Percentiles rank a stretch among this genome's conserved stretches.
These are phyloP conservation scores for Xylariaceae sp. DNA, from an alignment of 2,329 filamentous ascomycete species.

Conservation along the genomic window DNA sequence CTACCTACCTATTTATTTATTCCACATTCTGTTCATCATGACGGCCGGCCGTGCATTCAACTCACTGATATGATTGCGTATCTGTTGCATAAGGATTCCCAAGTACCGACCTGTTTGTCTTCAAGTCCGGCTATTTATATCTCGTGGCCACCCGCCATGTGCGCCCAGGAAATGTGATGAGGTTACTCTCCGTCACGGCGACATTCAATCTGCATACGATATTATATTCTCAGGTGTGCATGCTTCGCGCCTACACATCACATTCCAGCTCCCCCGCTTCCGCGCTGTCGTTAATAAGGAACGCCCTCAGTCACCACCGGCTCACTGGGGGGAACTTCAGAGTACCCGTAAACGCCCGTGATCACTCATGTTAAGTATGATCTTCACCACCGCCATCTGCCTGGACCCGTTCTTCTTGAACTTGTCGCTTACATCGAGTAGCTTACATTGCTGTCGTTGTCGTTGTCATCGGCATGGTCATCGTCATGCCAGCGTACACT, in stretches of 20 bases:
- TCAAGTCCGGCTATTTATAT: too few relatives aligned
- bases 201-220: neutral
- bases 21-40: too few relatives aligned
- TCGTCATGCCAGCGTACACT: neutral
- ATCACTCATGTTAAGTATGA: too few relatives aligned
- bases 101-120: too few relatives aligned
- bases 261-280: neutral
- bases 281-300: neutral
- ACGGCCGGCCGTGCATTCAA: too few relatives aligned
- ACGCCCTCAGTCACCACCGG: neutral
- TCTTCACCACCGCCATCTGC: neutral
- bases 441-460: neutral
- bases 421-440: neutral
- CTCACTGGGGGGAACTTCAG: neutral
- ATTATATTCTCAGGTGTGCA: neutral
- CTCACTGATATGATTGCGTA: neutral
- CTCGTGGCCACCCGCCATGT: too few relatives aligned
- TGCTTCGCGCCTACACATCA: too few relatives aligned
- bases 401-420: too few relatives aligned
- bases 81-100: neutral
- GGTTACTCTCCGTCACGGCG: neutral
- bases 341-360: too few relatives aligned
- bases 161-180: neutral
- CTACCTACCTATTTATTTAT: too few relatives aligned
- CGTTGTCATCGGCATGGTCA: neutral